Percentiles rank a stretch among this genome's conserved stretches.
Conservation (phyloP, 495 filamentous ascomycete species). For the Clohesyomyces aquaticus region DNA sequence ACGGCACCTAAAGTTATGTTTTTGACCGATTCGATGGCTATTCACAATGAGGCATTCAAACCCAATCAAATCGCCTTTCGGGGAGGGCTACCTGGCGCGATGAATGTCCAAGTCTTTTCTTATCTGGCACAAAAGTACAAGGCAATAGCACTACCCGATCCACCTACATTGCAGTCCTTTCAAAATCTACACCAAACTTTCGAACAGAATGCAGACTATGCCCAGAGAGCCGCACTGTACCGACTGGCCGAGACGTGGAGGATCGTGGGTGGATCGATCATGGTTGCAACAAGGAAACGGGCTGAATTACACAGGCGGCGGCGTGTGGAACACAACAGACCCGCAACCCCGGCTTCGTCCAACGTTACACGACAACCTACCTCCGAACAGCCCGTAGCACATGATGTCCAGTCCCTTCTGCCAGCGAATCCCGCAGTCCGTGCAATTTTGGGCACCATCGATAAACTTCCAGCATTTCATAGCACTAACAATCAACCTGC, state of each 20-base stretch:
- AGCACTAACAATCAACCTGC: slow-evolving; percentile 44
- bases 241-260: slow-evolving; percentile 45
- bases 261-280: slow-evolving; percentile 36
- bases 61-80: slow-evolving; percentile 47
- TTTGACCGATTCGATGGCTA: slow-evolving; percentile 44
- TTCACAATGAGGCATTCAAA: slow-evolving; percentile 44
- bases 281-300: slow-evolving; percentile 34
- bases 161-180: slow-evolving; percentile 36
- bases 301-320: slow-evolving; percentile 29
- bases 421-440: slow-evolving; percentile 27
- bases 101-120: slow-evolving; percentile 41
- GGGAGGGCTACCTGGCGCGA: slow-evolving; percentile 36
- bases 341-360: slow-evolving; percentile 11
- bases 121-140: slow-evolving; percentile 48
- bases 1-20: slow-evolving; percentile 31
- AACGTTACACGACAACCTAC: not conserved
- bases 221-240: slow-evolving; percentile 41
- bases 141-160: slow-evolving; percentile 34
- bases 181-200: slow-evolving; percentile 36
- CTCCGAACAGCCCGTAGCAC: slow-evolving; percentile 12
- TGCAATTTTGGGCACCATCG: slow-evolving; percentile 23
- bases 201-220: slow-evolving; percentile 43
- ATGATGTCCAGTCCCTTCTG: slow-evolving; percentile 16
- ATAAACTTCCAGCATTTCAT: slow-evolving; percentile 20
- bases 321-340: slow-evolving; percentile 11